A percentile compares a stretch with the other conserved stretches of the same genome.
phyloP scores from a whole-genome alignment of 2,329 filamentous ascomycete species.

The Nemania sp. region DNA sequence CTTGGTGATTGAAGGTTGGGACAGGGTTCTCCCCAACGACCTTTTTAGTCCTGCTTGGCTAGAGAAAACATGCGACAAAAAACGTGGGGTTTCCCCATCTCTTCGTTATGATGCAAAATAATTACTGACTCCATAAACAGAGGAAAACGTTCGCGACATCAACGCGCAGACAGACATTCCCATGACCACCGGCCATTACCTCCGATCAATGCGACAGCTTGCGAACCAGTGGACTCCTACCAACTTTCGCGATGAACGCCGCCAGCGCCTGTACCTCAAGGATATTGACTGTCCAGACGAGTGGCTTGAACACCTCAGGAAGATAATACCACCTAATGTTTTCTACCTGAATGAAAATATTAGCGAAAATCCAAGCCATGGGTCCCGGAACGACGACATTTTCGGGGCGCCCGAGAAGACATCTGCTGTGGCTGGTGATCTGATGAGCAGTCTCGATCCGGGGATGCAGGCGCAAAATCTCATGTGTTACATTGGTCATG shows the following conservation, averaged over 20 bases:
- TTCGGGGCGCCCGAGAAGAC: slow-evolving; percentile 56
- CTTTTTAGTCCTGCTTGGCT: slow-evolving; percentile 85
- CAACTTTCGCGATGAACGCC: slow-evolving; percentile 77
- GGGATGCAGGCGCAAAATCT: slow-evolving; percentile 93
- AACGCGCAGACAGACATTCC: slow-evolving; percentile 72
- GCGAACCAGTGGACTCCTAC: slow-evolving; percentile 78
- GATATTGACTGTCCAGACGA: slow-evolving; percentile 92
- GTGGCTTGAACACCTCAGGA: slow-evolving; percentile 80
- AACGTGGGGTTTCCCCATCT: slow-evolving; percentile 58
- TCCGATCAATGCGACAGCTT: slow-evolving; percentile 83
- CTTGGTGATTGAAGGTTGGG: slow-evolving; percentile 88
- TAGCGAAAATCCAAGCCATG: slow-evolving; percentile 34
- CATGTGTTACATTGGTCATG: slow-evolving; percentile 98
- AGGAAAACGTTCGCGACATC: slow-evolving; percentile 85
- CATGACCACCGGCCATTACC: slow-evolving; percentile 87
- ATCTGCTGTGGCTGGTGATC: slow-evolving; percentile 77
- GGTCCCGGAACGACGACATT: slow-evolving; percentile 47
- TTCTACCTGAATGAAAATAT: slow-evolving; percentile 90
- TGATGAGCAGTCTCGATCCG: slow-evolving; percentile 89
- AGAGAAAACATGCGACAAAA: slow-evolving; percentile 75
- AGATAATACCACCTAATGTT: slow-evolving; percentile 77
- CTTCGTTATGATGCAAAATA: neutral
- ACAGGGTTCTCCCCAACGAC: slow-evolving; percentile 72
- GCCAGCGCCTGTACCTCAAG: slow-evolving; percentile 91
- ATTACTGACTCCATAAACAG: slow-evolving; percentile 49